A percentile compares a stretch with the other conserved stretches of the same genome.
Conservation (phyloP, 768 basidiomycete species). For the Kwoniella heveanensis region DNA sequence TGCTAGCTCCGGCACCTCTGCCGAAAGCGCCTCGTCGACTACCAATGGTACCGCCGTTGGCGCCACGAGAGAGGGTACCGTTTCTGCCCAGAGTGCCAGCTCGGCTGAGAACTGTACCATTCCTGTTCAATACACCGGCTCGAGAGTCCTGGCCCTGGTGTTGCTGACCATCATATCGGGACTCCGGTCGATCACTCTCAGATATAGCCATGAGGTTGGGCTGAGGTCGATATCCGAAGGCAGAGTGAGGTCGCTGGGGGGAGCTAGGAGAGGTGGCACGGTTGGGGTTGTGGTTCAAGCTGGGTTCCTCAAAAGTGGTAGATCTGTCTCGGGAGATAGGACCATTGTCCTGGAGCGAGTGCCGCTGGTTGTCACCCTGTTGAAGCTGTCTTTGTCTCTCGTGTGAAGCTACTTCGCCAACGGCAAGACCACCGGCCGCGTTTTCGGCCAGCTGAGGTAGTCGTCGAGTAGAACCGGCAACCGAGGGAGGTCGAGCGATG, state of each 20-base stretch:
- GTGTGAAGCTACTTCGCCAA: slow-evolving; percentile 40
- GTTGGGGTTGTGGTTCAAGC: slow-evolving; percentile 2
- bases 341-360: slow-evolving; percentile 36
- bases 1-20: slow-evolving; percentile 48
- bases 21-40: slow-evolving; percentile 49
- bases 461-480: slow-evolving; percentile 27
- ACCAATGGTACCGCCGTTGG: slow-evolving; percentile 50
- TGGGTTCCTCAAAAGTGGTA: slow-evolving; percentile 35
- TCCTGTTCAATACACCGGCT: slow-evolving; percentile 37
- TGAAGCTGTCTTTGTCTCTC: slow-evolving; percentile 48
- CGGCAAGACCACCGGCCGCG: slow-evolving; percentile 26
- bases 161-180: slow-evolving; percentile 23
- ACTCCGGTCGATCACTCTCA: slow-evolving; percentile 32
- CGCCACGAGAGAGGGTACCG: slow-evolving; percentile 39
- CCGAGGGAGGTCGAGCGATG: slow-evolving; percentile 20
- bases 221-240: slow-evolving; percentile 40
- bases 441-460: slow-evolving; percentile 22
- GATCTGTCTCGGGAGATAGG: slow-evolving; percentile 29
- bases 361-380: slow-evolving; percentile 27
- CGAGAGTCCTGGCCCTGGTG: slow-evolving; percentile 31
- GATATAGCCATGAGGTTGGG: slow-evolving; percentile 37
- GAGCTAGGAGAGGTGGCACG: slow-evolving; percentile 11
- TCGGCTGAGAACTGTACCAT: slow-evolving; percentile 43
- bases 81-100: slow-evolving; percentile 46
- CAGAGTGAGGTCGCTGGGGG: slow-evolving; percentile 28